Percentiles rank a stretch among this genome's conserved stretches.
These are phyloP conservation scores for Aureobasidium leucospermi DNA, from an alignment of 2,329 filamentous ascomycete species.

Conservation along the genomic window DNA sequence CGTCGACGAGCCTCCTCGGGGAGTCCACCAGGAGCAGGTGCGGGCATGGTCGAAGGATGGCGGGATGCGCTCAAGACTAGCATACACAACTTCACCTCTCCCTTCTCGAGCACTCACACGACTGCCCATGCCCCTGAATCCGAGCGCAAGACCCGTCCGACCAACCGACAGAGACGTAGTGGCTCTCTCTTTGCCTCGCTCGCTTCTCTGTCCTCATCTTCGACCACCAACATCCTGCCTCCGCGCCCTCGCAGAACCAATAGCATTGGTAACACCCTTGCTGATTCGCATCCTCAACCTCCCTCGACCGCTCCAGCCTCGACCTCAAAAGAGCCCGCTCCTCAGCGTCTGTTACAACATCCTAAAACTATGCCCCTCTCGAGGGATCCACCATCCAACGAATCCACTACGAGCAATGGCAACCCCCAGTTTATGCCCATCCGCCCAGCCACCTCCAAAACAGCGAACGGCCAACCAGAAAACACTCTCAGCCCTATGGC, in stretches of 20 bases:
- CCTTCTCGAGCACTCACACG: slow-evolving; percentile 20
- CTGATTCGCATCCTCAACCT: neutral
- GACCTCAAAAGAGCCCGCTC: neutral
- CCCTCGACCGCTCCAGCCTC: neutral
- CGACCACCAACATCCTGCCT: neutral
- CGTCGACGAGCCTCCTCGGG: slow-evolving; percentile 34
- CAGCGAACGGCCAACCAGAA: neutral
- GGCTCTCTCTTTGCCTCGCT: slow-evolving; percentile 11
- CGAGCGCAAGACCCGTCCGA: slow-evolving; percentile 12
- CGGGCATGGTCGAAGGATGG: slow-evolving; percentile 15
- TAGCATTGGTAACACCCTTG: neutral
- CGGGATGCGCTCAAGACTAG: slow-evolving; percentile 23
- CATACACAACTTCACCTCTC: slow-evolving; percentile 22
- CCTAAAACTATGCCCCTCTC: neutral
- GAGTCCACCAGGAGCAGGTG: slow-evolving; percentile 17
- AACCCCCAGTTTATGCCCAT: neutral
- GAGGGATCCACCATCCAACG: neutral
- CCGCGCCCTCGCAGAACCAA: neutral
- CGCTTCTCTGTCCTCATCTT: neutral
- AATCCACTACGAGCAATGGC: neutral
- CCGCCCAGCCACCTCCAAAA: neutral
- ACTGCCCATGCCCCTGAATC: neutral
- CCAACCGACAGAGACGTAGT: slow-evolving; percentile 12
- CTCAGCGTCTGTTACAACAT: neutral
- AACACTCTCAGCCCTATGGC: neutral